A percentile compares a stretch with the other conserved stretches of the same genome.
These are phyloP conservation scores for Alternaria consortialis DNA, from an alignment of 2,329 filamentous ascomycete genomes.

Conservation along the genomic window DNA sequence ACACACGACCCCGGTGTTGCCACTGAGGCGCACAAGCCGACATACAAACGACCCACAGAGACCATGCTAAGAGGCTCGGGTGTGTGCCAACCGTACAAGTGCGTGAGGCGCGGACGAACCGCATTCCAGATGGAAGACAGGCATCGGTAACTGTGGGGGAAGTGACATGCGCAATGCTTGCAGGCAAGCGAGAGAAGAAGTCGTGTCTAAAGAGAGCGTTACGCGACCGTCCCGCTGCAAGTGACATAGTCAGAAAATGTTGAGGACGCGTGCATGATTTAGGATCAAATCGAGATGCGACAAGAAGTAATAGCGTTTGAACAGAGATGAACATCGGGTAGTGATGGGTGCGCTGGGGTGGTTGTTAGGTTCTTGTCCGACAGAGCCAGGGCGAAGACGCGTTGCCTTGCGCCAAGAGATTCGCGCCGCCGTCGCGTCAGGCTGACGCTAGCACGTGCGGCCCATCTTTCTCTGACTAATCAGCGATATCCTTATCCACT, in stretches of 20 bases:
- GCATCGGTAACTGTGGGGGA: conserved; percentile 80
- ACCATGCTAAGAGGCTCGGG: conserved; percentile 68
- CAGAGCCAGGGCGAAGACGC: conserved; percentile 20
- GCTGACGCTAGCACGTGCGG: conserved; percentile 10
- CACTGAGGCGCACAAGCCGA: conserved; percentile 49
- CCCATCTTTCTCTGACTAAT: conserved; percentile 17
- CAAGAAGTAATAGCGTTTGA: conserved; percentile 9
- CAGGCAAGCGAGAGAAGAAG: conserved; percentile 46
- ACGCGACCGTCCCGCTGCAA: conserved; percentile 34
- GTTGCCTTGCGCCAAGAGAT: conserved; percentile 14
- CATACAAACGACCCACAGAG: conserved; percentile 60
- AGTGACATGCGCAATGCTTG: conserved; percentile 69
- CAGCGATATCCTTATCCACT: neutral
- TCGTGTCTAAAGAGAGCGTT: conserved; percentile 30
- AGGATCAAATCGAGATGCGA: conserved; percentile 25
- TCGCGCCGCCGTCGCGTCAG: conserved; percentile 1
- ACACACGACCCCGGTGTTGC: conserved; percentile 44
- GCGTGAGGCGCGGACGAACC: conserved; percentile 55
- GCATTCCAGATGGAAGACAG: conserved; percentile 71
- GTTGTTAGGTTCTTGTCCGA: conserved; percentile 16
- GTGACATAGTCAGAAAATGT: conserved; percentile 41
- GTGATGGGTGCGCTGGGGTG: conserved; percentile 24
- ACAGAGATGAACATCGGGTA: conserved; percentile 20
- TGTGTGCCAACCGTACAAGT: conserved; percentile 58
- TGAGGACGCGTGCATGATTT: conserved; percentile 11